These are phyloP conservation scores for Breviolum minutum DNA, from an alignment of 73 alveolate species.

Conservation along the genomic window DNA sequence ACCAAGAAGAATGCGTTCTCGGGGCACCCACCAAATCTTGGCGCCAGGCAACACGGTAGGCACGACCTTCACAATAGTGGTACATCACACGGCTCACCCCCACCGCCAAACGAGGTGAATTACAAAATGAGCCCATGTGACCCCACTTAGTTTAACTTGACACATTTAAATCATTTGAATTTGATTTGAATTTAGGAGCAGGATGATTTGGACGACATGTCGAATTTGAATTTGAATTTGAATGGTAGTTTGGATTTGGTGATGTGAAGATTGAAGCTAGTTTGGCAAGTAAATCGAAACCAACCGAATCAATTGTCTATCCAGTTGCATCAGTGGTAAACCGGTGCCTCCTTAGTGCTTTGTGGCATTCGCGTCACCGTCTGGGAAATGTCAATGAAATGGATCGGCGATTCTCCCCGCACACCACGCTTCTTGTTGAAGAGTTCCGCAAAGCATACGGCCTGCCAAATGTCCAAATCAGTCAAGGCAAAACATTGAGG, in stretches of 20 bases:
- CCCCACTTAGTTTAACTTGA: background rate
- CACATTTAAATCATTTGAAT: background rate
- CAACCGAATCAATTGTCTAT: background rate
- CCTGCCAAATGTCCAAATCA: background rate
- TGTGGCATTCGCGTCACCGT: constrained; percentile 11
- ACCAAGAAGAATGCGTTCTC: background rate
- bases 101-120: background rate
- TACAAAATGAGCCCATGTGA: background rate
- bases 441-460: background rate
- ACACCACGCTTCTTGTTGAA: background rate
- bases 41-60: background rate
- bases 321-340: background rate
- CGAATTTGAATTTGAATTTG: background rate
- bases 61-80: too few relatives aligned
- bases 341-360: background rate
- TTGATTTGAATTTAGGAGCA: background rate
- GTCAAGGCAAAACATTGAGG: too few relatives aligned
- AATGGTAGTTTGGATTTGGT: background rate
- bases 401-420: background rate
- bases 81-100: too few relatives aligned
- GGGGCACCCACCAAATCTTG: background rate
- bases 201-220: background rate
- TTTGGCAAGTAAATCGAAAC: too few relatives aligned
- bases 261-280: background rate
- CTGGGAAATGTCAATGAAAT: background rate